phyloP scores from a whole-genome alignment of 2,329 filamentous ascomycete genomes.

The Cladosporium velox region DNA sequence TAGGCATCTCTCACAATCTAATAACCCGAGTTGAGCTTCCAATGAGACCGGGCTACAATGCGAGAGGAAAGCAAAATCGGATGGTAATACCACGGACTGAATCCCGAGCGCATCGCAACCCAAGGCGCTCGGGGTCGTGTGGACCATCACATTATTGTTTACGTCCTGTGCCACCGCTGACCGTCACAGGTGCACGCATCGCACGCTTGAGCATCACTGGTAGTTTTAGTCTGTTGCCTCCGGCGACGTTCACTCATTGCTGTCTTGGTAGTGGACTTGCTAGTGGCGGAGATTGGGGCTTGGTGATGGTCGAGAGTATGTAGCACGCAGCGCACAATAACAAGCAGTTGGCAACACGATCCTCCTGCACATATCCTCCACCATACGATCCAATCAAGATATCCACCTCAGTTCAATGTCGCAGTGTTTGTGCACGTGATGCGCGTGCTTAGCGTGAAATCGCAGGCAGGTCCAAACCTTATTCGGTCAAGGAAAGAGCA shows the following conservation, averaged over 20 bases:
- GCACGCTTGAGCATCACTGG: neutral
- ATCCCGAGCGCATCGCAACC: slow-evolving; percentile 26
- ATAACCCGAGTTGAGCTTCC: slow-evolving; percentile 59
- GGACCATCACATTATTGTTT: slow-evolving; percentile 23
- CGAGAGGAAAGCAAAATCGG: slow-evolving; percentile 61
- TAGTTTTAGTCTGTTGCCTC: neutral
- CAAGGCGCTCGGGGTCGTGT: slow-evolving; percentile 29
- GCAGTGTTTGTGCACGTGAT: slow-evolving; percentile 7
- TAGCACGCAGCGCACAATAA: neutral
- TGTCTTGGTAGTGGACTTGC: neutral
- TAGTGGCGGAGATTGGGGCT: neutral
- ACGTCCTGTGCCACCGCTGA: neutral
- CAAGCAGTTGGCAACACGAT: neutral
- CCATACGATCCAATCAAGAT: neutral
- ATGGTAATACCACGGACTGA: slow-evolving; percentile 28
- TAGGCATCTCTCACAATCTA: slow-evolving; percentile 65
- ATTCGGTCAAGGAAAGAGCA: neutral
- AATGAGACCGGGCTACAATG: slow-evolving; percentile 69
- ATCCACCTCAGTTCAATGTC: neutral
- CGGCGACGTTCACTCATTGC: neutral
- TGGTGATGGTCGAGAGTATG: neutral
- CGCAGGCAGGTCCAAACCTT: neutral
- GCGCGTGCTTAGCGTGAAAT: neutral
- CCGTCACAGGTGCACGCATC: neutral
- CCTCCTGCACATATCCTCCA: neutral